Evolutionary conservation across 2,329 filamentous ascomycete genomes (phyloP), one percentile per base, ranked within the genome.

Genomic region (Aspergillus sergii): DNA sequence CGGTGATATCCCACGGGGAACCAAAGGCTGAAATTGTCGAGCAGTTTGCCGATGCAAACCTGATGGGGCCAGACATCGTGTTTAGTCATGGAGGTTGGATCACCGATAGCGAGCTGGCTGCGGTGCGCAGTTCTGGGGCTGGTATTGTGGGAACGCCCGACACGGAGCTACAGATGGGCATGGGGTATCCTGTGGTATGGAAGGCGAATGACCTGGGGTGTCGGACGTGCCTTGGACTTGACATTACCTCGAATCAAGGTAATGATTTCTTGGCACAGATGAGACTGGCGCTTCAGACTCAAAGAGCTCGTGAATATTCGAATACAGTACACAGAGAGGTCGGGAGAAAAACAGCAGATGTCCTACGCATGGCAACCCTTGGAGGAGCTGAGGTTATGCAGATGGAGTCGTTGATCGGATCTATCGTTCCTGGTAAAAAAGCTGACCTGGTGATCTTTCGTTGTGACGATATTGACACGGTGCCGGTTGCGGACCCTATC

Each of bases 91-190:
- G 56, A 10, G 56, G 46, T 8, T 58, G 28, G 23, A 53, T 59
- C 34, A 58, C 56, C 14, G 28, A 48, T 16, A 26, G n/a, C 16
- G 60, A 62, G 30, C 14, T 62, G 30, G 48, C 11, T 8, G 55
- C 45, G 0, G 34, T 59, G 10, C 34, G 21, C 16, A 28, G 21
- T 5, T 54, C 55, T 21, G 46, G 60, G 2, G 60, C 60, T 10
- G 60, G 60, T 6, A 30, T 62, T 12, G 56, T 59, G 5, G 34
- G 34, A 6, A 62, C 60, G 4, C 60, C 60, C 1, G 60, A 62
- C 10, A 62, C 60, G 2, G 60, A 62, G 34, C 48, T 62, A 6
- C 60, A 62, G 46, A 62, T 62, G 60, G 60, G 60, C 10, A 62
- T 62, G 60, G 60, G 60, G 10, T 54, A 62, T 36, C 60, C 60